These are phyloP conservation scores for Wickerhamomyces sp. DNA, from an alignment of 1,139 yeast genomes.

Conservation along the genomic window DNA sequence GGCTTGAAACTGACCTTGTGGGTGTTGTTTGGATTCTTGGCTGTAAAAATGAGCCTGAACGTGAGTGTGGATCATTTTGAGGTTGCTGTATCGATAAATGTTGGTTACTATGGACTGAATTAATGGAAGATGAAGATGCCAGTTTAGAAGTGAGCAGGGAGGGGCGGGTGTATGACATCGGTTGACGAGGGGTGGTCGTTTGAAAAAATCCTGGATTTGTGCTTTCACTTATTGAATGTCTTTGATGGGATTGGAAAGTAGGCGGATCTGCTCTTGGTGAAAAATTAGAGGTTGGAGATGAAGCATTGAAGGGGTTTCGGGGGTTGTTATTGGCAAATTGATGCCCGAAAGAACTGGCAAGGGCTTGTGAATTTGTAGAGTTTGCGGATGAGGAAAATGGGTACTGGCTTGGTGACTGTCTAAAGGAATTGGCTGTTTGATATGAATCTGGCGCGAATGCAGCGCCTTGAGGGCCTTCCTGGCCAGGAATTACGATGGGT, in stretches of 20 bases:
- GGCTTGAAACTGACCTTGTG: constrained; percentile 3
- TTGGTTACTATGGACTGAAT: constrained; percentile 1
- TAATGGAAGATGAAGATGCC: constrained; percentile 13
- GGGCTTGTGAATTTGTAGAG: constrained; percentile 17
- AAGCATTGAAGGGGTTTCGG: constrained; percentile 15
- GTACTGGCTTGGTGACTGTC: constrained; percentile 15
- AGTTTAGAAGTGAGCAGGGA: constrained; percentile 27
- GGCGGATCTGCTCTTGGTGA: constrained; percentile 19
- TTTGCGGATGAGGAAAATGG: constrained; percentile 20
- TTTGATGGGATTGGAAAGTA: constrained; percentile 8
- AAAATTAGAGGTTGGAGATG: constrained; percentile 18
- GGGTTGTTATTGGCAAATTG: constrained; percentile 17
- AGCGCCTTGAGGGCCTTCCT: constrained; percentile 12
- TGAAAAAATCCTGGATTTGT: constrained; percentile 2
- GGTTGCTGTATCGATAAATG: constrained; percentile 5
- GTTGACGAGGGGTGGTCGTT: constrained; percentile 1
- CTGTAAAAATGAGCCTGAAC: constrained; percentile 2
- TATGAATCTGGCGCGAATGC: constrained; percentile 19
- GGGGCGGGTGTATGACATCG: constrained; percentile 16
- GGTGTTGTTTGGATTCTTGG: neutral
- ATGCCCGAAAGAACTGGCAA: constrained; percentile 12
- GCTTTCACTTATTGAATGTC: constrained; percentile 7
- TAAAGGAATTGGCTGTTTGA: constrained; percentile 23
- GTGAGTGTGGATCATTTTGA: constrained; percentile 5
- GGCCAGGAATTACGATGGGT: constrained; percentile 25